Evolutionary conservation across 495 filamentous ascomycete species (phyloP).

Genomic region (Amniculicola lignicola): DNA sequence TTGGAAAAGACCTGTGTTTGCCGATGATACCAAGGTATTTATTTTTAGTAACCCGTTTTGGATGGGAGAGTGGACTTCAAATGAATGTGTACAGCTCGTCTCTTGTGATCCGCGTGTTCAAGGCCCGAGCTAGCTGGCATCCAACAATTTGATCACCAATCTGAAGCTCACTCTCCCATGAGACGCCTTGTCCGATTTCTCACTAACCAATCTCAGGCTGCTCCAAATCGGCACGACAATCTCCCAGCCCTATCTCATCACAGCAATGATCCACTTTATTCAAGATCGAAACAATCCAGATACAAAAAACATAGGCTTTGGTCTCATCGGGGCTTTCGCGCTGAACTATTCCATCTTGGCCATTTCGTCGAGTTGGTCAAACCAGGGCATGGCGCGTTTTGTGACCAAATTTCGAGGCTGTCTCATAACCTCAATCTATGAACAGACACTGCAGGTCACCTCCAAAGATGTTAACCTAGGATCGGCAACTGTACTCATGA

Average conservation of each 20-base stretch:
- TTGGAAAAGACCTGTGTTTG: constrained; percentile 17
- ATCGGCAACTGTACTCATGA: constrained; percentile 31
- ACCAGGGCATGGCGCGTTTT: constrained; percentile 16
- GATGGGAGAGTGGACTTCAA: too few relatives aligned
- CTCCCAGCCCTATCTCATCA: constrained; percentile 26
- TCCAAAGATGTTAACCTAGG: constrained; percentile 23
- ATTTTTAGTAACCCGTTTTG: too few relatives aligned
- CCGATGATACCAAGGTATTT: constrained; percentile 21
- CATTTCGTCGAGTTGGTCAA: constrained; percentile 14
- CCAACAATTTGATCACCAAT: neutral
- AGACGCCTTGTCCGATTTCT: too few relatives aligned
- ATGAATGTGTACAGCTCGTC: too few relatives aligned
- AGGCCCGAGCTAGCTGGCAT: too few relatives aligned
- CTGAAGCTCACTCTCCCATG: neutral
- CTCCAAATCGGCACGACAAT: constrained; percentile 19
- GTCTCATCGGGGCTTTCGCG: constrained; percentile 26
- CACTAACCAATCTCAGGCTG: too few relatives aligned
- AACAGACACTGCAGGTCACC: constrained; percentile 12
- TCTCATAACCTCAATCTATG: constrained; percentile 23
- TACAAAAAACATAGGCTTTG: constrained; percentile 18
- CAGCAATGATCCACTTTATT: constrained; percentile 16
- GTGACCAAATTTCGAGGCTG: constrained; percentile 12
- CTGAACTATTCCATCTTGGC: constrained; percentile 23
- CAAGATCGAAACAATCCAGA: neutral
- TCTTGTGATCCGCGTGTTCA: too few relatives aligned